Evolutionary conservation across 352 stramenopile species (phyloP).

Genomic region (Phytophthora tentaculata): DNA sequence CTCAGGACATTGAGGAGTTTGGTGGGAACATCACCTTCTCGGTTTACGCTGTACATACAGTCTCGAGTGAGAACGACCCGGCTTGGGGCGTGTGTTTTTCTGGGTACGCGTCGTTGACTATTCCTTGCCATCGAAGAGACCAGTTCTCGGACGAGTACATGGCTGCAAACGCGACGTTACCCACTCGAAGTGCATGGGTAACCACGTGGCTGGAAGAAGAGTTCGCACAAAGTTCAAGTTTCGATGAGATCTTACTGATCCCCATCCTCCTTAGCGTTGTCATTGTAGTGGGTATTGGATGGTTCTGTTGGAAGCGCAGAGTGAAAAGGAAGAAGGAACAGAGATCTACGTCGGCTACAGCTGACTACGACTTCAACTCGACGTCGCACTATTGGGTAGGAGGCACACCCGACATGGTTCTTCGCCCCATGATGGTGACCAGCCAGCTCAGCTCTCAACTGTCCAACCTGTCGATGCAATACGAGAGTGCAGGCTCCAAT

Average conservation of each 20-base stretch:
- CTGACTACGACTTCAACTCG: conserved; percentile 15
- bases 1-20: conserved; percentile 19
- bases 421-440: conserved; percentile 15
- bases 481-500: conserved; percentile 33
- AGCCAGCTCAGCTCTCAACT: conserved; percentile 18
- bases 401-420: conserved; percentile 7
- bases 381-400: conserved; percentile 5
- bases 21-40: conserved; percentile 24
- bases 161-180: conserved; percentile 19
- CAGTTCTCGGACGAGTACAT: conserved; percentile 21
- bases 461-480: conserved; percentile 11
- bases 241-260: conserved; percentile 17
- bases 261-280: conserved; percentile 12
- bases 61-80: conserved; percentile 10
- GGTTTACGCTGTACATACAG: conserved; percentile 34
- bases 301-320: conserved; percentile 18
- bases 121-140: conserved; percentile 23
- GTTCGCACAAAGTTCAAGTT: conserved; percentile 11
- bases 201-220: conserved; percentile 29
- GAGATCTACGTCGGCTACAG: conserved; percentile 6
- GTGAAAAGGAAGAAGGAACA: conserved; percentile 3
- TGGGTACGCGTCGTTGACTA: conserved; percentile 23
- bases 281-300: neutral
- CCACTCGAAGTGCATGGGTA: conserved; percentile 21
- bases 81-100: conserved; percentile 29